Base-by-base conservation (phyloP, 768 basidiomycete species). In the Mycena crocata region DNA sequence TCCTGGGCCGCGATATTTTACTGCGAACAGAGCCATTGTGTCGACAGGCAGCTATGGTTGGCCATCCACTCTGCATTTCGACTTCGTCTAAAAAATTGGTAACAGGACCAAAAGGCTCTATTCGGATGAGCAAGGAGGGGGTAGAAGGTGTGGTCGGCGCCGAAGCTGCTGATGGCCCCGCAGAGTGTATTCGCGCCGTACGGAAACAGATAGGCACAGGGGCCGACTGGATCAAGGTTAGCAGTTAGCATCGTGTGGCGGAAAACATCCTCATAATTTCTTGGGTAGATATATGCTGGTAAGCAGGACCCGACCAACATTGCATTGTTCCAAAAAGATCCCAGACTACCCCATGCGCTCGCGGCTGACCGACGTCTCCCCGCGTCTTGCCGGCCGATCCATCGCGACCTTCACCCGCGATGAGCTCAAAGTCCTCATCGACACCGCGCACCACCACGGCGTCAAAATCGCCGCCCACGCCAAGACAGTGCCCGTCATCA, bases 1-100 rank as follows among this genome's bases (percentile, higher is more conserved):
- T 21, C 82, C 85, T n/a, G 88, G 88, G 0, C 90, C 90, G 26
- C 77, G 89, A 62, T 89, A 90, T 74, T 90, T 89, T 72, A 86
- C 84, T 62, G 84, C 86, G 1, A 88, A 84, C 61, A 73, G 86
- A 14, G 89, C 87, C 7, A 88, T 91, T 64, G 87, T 88, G 13
- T 76, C 84, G 12, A 88, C 88, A 0, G 89, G 90, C 3, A 84
- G 83, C 63, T 90, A 91, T 70, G 88, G 89, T 87, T 65, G 19
- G 75, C 62, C 19, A 1, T 30, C 19, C 24, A 21, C 23, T 40
- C 35, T 39, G 17, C 28, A 7, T 57, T 40, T 15, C 45, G 39
- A 49, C 35, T 23, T 68, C 17, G 42, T 51, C 34, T 19, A 31
- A 2, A 19, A 58, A 28, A 54, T 44, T 44, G 60, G 12, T 7